Conservation (phyloP, 257 asterid species). For the Lantana camara region DNA sequence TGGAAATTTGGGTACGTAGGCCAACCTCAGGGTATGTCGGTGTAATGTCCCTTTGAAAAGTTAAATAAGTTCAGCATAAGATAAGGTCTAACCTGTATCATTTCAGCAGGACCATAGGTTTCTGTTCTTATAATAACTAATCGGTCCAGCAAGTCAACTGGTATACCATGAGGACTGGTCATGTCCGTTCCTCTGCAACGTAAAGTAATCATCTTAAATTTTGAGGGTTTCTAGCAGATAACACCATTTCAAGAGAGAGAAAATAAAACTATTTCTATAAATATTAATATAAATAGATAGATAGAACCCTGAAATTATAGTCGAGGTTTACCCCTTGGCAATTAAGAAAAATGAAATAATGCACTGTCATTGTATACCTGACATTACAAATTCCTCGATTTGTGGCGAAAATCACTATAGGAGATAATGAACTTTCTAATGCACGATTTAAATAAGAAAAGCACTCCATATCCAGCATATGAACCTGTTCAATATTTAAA, state of each 20-base stretch:
- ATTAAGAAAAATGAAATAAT: neutral
- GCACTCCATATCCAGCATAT: constrained; percentile 96
- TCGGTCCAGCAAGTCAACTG: constrained; percentile 89
- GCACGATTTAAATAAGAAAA: constrained; percentile 92
- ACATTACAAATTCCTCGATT: constrained; percentile 88
- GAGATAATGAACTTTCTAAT: constrained; percentile 81
- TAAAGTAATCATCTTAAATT: constrained; percentile 15
- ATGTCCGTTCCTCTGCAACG: constrained; percentile 88
- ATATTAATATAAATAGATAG: too few relatives aligned
- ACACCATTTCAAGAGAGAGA: too few relatives aligned
- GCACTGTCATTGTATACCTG: constrained; percentile 48
- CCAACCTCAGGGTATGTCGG: too few relatives aligned
- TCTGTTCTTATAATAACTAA: constrained; percentile 88
- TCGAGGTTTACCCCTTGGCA: neutral
- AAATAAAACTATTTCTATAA: too few relatives aligned
- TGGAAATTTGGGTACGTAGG: too few relatives aligned
- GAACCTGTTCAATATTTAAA: constrained; percentile 55
- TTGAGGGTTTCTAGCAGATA: neutral
- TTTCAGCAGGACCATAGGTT: constrained; percentile 96
- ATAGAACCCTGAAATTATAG: neutral
- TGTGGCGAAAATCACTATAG: constrained; percentile 93
- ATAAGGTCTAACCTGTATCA: constrained; percentile 73
- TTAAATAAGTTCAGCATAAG: neutral
- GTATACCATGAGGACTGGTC: constrained; percentile 95
- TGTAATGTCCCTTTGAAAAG: too few relatives aligned